Evolutionary conservation across 805 yeast genomes (phyloP).

Genomic region (Cyberlindnera amylophila): DNA sequence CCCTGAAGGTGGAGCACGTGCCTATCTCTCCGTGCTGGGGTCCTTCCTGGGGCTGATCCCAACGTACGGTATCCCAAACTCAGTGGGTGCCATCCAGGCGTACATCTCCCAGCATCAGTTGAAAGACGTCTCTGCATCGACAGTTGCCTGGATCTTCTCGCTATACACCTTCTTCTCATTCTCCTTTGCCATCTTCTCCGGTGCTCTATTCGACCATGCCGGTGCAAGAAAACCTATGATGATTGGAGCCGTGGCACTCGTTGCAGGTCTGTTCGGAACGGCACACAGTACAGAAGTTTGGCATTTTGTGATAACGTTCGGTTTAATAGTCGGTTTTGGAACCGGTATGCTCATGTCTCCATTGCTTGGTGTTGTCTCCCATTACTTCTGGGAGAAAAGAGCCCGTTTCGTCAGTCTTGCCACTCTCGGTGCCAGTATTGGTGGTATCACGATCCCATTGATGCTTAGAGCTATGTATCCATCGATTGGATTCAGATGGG

Average conservation of each 20-base stretch:
- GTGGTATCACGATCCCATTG: conserved; percentile 48
- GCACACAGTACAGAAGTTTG: conserved; percentile 40
- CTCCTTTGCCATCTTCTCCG: conserved; percentile 36
- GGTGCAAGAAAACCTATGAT: conserved; percentile 38
- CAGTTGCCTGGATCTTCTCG: conserved; percentile 55
- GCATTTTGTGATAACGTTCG: conserved; percentile 51
- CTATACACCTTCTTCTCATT: conserved; percentile 26
- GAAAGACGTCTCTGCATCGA: conserved; percentile 37
- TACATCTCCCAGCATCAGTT: conserved; percentile 53
- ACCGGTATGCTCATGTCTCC: conserved; percentile 42
- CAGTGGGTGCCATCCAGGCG: conserved; percentile 59
- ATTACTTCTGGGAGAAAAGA: conserved; percentile 41
- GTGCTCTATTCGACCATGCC: conserved; percentile 41
- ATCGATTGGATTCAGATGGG: conserved; percentile 49
- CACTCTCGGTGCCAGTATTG: conserved; percentile 49
- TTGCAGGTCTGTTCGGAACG: conserved; percentile 40
- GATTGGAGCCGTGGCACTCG: conserved; percentile 34
- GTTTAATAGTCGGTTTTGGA: conserved; percentile 42
- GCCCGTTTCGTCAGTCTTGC: conserved; percentile 43
- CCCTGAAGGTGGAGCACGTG: conserved; percentile 55
- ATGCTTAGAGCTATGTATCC: conserved; percentile 38
- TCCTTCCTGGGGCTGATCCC: conserved; percentile 50
- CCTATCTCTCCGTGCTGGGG: conserved; percentile 52
- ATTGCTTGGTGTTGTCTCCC: conserved; percentile 37
- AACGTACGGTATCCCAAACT: conserved; percentile 50